Evolutionary conservation across 2,329 filamentous ascomycete species (phyloP), one percentile per base, ranked within the genome.

Genomic region (Beauveria brongniartii): DNA sequence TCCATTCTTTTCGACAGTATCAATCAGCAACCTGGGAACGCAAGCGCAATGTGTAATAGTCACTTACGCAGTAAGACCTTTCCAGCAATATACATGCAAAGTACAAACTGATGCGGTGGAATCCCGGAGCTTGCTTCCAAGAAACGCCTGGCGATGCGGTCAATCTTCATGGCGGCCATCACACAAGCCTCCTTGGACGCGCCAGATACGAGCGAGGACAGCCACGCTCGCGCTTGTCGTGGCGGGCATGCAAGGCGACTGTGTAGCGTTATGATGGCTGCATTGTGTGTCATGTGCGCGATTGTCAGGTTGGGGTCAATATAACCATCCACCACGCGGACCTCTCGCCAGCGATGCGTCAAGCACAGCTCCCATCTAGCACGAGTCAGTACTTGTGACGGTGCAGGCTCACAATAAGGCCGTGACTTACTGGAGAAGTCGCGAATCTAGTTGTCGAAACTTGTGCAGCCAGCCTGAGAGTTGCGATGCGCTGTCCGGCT

Each of bases 251-350:
- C 76, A 22, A 78, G 75, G 14, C 69, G 68, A 51, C 76, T 73
- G 58, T 78, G 75, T 1, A 78, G 68, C 1, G 76, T 68, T 16
- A 78, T 73, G 50, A 77, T 74, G 2, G 75, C 73, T 1, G 74
- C 70, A 59, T 78, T 77, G 61, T 77, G 75, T 2, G 74, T 77
- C 40, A 76, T 72, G 63, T 78, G 75, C 0, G 75, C 74, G 3
- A 77, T 64, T 0, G 74, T 75, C 14, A 77, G 67, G 55, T 80
- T 79, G 4, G 77, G 76, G 59, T 80, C 77, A 69, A 80, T 74
- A 54, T 76, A 72, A 9, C 65, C 65, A 50, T 78, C 76, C 2
- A 76, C 65, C 7, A 74, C 75, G 26, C 76, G 74, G 0, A 72
- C 71, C 26, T 73, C 71, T 2, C 70, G 66, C 77, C 77, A 79